A percentile compares a stretch with the other conserved stretches of the same genome.
phyloP scores from a whole-genome alignment of 176 grass and related monocot species.

The Oryza glaberrima region DNA sequence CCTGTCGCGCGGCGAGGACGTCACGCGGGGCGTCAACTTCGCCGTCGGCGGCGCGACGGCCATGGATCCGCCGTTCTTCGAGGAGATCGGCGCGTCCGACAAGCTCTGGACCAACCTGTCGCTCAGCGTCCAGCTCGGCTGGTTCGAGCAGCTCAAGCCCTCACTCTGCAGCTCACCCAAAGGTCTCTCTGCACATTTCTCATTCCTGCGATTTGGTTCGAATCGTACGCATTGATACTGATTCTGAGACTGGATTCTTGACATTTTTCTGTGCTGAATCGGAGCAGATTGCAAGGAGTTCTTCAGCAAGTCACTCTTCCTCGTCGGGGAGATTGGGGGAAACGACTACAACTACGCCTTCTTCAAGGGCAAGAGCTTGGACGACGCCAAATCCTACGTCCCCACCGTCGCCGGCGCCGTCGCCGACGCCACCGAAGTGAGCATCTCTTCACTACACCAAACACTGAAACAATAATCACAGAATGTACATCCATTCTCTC shows the following conservation, averaged over 20 bases:
- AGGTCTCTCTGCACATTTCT: conserved; percentile 36
- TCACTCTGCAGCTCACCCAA: conserved; percentile 63
- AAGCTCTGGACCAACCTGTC: conserved; percentile 72
- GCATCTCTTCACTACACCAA: neutral
- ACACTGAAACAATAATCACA: neutral
- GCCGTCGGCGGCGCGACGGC: conserved; percentile 81
- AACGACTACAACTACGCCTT: conserved; percentile 93
- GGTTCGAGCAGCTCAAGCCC: conserved; percentile 82
- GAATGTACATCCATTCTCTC: neutral
- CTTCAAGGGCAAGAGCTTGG: conserved; percentile 71
- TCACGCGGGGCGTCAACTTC: conserved; percentile 81
- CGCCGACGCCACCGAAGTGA: conserved; percentile 64
- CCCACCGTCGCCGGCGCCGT: conserved; percentile 62
- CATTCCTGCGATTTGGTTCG: neutral
- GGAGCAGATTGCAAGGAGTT: conserved; percentile 66
- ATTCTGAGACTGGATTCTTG: neutral
- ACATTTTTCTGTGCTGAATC: neutral
- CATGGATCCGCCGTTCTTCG: conserved; percentile 75
- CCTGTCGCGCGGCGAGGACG: conserved; percentile 47
- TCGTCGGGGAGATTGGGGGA: conserved; percentile 85
- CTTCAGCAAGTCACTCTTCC: conserved; percentile 73
- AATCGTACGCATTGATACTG: neutral
- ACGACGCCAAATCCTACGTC: conserved; percentile 71
- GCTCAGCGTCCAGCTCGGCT: conserved; percentile 65
- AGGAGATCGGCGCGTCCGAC: conserved; percentile 54